A percentile compares a stretch with the other conserved stretches of the same genome.
These are phyloP conservation scores for Trichocomaceae sp. DNA, from an alignment of 2,329 filamentous ascomycete genomes.

Conservation along the genomic window DNA sequence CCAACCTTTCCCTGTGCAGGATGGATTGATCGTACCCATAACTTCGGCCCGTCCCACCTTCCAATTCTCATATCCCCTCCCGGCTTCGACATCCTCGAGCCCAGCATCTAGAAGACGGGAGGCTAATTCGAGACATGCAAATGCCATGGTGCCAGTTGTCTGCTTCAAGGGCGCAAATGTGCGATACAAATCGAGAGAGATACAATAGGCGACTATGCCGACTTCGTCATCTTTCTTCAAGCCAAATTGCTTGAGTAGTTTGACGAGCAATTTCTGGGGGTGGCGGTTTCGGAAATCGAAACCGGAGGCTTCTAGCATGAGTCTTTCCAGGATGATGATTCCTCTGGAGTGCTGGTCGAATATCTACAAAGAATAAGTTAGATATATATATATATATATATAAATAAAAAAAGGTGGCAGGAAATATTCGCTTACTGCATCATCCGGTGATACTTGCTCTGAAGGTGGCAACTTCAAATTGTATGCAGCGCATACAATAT, in stretches of 20 bases:
- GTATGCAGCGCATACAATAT: constrained; percentile 84
- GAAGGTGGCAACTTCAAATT: constrained; percentile 68
- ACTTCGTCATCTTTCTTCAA: constrained; percentile 50
- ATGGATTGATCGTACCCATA: constrained; percentile 34
- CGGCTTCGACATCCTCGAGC: constrained; percentile 44
- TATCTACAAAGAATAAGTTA: constrained; percentile 47
- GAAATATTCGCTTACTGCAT: constrained; percentile 55
- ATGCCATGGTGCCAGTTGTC: constrained; percentile 73
- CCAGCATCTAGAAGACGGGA: constrained; percentile 58
- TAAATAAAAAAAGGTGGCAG: neutral
- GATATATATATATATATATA: no score
- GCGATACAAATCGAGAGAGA: constrained; percentile 84
- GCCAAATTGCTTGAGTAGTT: constrained; percentile 60
- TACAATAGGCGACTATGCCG: constrained; percentile 65
- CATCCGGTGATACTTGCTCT: constrained; percentile 68
- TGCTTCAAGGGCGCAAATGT: constrained; percentile 92
- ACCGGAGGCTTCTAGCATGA: constrained; percentile 84
- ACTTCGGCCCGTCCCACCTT: constrained; percentile 42
- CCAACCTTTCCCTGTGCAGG: no score
- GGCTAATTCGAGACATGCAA: constrained; percentile 75
- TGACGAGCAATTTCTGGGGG: constrained; percentile 77
- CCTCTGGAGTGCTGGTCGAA: constrained; percentile 74
- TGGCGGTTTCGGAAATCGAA: constrained; percentile 92
- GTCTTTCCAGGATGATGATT: constrained; percentile 81
- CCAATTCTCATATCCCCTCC: constrained; percentile 45